These are phyloP conservation scores for Rhynchosporium graminicola DNA, from an alignment of 2,329 filamentous ascomycete species.

Conservation along the genomic window DNA sequence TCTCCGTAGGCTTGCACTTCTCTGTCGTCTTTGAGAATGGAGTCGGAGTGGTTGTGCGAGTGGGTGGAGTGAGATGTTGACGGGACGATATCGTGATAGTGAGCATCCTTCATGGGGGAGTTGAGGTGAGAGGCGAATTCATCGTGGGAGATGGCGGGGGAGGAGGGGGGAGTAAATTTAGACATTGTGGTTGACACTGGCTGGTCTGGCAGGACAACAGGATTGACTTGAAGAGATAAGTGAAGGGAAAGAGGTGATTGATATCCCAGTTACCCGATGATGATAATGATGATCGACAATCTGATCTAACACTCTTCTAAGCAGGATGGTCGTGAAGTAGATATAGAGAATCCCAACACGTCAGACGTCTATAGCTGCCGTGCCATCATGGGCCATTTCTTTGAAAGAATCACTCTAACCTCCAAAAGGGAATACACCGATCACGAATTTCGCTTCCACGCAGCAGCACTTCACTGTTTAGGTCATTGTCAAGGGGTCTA, in stretches of 20 bases:
- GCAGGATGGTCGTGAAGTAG: slow-evolving; percentile 4
- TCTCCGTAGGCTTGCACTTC: slow-evolving; percentile 32
- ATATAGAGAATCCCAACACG: slow-evolving; percentile 7
- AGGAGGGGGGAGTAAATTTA: slow-evolving; percentile 4
- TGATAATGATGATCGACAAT: slow-evolving; percentile 8
- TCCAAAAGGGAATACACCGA: slow-evolving; percentile 5
- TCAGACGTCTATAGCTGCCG: slow-evolving; percentile 11
- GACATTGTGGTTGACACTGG: slow-evolving; percentile 6
- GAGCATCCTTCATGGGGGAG: neutral
- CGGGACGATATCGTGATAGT: no score
- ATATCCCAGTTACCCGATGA: neutral
- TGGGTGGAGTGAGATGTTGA: neutral
- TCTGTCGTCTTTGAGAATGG: slow-evolving; percentile 15
- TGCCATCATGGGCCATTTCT: neutral
- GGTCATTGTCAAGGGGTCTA: neutral
- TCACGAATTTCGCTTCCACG: neutral
- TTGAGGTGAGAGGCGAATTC: slow-evolving; percentile 22
- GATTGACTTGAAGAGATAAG: neutral
- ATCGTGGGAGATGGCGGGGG: slow-evolving; percentile 24
- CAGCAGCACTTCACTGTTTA: neutral
- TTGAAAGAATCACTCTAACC: neutral
- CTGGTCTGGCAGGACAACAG: neutral
- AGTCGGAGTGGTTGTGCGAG: slow-evolving; percentile 13
- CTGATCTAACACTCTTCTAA: slow-evolving; percentile 3
- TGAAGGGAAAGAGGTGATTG: neutral